Evolutionary conservation across 129 eudicot genomes (phyloP), one percentile per base, ranked within the genome.

Genomic region (Lactuca saligna): DNA sequence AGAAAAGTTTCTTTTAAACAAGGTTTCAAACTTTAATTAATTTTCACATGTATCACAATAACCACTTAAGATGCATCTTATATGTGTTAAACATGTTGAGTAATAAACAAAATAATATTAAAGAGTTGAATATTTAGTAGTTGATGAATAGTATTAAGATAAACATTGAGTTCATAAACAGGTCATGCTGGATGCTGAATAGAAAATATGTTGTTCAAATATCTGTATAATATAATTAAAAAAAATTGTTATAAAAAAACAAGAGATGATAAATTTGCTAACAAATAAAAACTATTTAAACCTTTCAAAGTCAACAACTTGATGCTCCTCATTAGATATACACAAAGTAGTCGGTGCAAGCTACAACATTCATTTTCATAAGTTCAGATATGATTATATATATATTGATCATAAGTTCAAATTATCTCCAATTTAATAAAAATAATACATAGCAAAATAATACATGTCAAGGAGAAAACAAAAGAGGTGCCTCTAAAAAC

Each of bases 401-500:
- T 12, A 8, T 46, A 2, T 25, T 25, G 29, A 25, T 25, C 29
- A 25, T 25, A 25, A 25, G 29, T 8, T 46, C 12, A 9, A 46
- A 39, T 39, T 39, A 7, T 39, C 8, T 5, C 8, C 44, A 6
- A 39, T 46, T 11, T 46, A 46, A 46, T 11, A 46, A 46, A 46
- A 64, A 42, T 31, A 49, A 51, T 78, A 25, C 29, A 25, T 25
- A 25, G 29, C 1, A 25, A 25, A 25, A 25, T 25, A 25, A 25
- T 0, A 92, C 96, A 91, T 92, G 98, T 38, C 96, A 96, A 69
- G 98, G 98, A 48, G 98, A 80, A 81, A 86, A 92, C 29, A 92
- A 66, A 84, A 92, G 98, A 54, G 96, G 91, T 37, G 89, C 96
- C 59, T 88, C 98, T 54, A 95, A 84, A 56, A 87, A 89, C 98